Evolutionary conservation across 345 rosid species (phyloP).

Genomic region (Heritiera fomes): DNA sequence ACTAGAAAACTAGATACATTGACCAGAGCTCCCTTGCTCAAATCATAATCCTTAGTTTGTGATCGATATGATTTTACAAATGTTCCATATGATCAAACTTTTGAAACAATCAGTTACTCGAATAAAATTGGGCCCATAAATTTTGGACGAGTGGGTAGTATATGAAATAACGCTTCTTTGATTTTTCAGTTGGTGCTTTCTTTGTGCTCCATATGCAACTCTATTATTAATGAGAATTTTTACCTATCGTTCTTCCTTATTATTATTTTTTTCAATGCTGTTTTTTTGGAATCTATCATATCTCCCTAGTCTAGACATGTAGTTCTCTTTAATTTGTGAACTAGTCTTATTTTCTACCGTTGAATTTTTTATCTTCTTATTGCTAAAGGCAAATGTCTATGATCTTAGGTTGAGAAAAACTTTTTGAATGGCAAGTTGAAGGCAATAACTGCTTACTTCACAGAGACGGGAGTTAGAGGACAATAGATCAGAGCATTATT

Average conservation of each 20-base stretch:
- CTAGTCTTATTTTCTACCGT: not conserved
- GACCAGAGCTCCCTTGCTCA: slow-evolving; percentile 22
- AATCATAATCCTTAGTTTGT: not conserved
- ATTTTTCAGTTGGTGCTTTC: not conserved
- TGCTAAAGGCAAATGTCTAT: slow-evolving; percentile 13
- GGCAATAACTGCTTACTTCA: slow-evolving; percentile 84
- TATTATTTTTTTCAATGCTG: not conserved
- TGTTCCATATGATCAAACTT: not conserved
- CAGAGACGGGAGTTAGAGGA: slow-evolving; percentile 22
- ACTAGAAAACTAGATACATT: not conserved
- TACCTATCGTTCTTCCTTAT: not conserved
- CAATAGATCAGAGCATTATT: slow-evolving; percentile 4
- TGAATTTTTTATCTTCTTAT: slow-evolving; percentile 5
- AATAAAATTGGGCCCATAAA: not conserved
- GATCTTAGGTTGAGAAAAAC: slow-evolving; percentile 78
- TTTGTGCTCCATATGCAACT: not conserved
- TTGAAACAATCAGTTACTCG: not conserved
- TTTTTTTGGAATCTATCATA: not conserved
- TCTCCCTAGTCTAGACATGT: not conserved
- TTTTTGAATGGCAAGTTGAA: slow-evolving; percentile 82
- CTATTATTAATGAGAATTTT: not conserved
- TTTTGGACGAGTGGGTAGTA: not conserved
- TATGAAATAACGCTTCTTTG: not conserved
- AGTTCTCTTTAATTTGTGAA: not conserved
- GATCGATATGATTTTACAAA: not conserved